A percentile compares a stretch with the other conserved stretches of the same genome.
These are phyloP conservation scores for Arachnopeziza araneosa DNA, from an alignment of 2,329 filamentous ascomycete genomes.

Conservation along the genomic window DNA sequence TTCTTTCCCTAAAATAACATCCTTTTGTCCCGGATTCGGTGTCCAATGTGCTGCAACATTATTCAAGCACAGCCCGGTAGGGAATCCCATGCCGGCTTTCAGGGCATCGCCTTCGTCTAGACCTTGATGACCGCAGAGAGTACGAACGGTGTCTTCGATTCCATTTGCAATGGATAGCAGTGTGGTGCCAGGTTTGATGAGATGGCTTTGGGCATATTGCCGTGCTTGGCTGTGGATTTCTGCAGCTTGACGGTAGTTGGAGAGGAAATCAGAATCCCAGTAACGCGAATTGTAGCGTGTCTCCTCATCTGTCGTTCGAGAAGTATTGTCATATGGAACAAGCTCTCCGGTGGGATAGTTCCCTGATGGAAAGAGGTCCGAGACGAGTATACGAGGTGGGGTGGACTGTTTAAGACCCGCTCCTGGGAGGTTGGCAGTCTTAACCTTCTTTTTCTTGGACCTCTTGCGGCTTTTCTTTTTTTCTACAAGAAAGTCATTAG, in stretches of 20 bases:
- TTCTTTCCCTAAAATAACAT: conserved; percentile 62
- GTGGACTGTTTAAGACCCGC: conserved; percentile 56
- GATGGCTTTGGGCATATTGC: conserved; percentile 39
- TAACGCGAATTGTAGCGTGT: conserved; percentile 74
- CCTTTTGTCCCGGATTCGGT: conserved; percentile 55
- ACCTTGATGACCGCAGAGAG: conserved; percentile 44
- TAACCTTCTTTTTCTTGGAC: conserved; percentile 68
- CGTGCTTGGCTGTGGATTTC: conserved; percentile 52
- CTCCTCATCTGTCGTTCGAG: conserved; percentile 74
- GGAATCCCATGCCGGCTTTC: conserved; percentile 49
- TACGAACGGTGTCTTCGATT: conserved; percentile 49
- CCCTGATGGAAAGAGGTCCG: conserved; percentile 64
- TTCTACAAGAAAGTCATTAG: conserved; percentile 8
- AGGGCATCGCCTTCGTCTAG: conserved; percentile 46
- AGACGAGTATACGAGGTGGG: conserved; percentile 68
- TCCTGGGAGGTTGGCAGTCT: conserved; percentile 35
- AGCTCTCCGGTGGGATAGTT: conserved; percentile 72
- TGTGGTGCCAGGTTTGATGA: conserved; percentile 44
- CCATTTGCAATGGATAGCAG: conserved; percentile 45
- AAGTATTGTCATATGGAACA: conserved; percentile 72
- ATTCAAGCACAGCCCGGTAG: conserved; percentile 49
- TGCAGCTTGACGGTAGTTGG: conserved; percentile 50
- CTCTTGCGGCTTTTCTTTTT: conserved; percentile 78
- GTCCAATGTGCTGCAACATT: conserved; percentile 51
- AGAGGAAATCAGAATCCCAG: conserved; percentile 51